These are phyloP conservation scores for Pleurotus eryngii DNA, from an alignment of 768 basidiomycete species.

Conservation along the genomic window DNA sequence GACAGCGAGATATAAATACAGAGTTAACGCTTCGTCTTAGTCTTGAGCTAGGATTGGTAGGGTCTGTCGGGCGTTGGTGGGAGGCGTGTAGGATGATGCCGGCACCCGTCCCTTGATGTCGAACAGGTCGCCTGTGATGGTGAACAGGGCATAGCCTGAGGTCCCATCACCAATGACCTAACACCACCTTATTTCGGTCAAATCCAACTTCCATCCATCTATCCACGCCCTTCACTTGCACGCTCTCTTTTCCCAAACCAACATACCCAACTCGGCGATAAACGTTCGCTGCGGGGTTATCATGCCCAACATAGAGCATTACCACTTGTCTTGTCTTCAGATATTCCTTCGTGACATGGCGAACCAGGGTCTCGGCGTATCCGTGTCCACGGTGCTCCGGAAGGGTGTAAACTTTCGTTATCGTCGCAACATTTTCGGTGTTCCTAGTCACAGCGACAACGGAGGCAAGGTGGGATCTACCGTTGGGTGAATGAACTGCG, in stretches of 20 bases:
- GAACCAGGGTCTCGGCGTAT: constrained; percentile 61
- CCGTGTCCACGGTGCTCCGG: constrained; percentile 47
- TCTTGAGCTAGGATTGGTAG: no score
- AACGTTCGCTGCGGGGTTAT: constrained; percentile 47
- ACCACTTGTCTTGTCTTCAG: constrained; percentile 42
- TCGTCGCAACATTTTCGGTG: constrained; percentile 50
- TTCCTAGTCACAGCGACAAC: constrained; percentile 69
- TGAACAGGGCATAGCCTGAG: no score
- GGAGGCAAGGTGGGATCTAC: constrained; percentile 45
- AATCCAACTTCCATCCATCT: constrained; percentile 56
- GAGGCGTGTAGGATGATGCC: no score
- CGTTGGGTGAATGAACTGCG: constrained; percentile 29
- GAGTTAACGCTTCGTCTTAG: no score
- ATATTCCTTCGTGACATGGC: constrained; percentile 53
- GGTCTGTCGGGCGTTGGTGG: no score
- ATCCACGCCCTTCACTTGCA: constrained; percentile 37
- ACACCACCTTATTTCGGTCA: constrained; percentile 25
- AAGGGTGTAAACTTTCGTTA: constrained; percentile 72
- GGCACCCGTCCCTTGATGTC: no score
- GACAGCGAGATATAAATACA: no score
- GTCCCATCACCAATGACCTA: constrained; percentile 48
- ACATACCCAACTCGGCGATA: constrained; percentile 68
- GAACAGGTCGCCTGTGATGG: no score
- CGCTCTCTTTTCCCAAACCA: constrained; percentile 36
- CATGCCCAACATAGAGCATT: constrained; percentile 64